Conservation (phyloP, 106 monocot species). For the Narthecium ossifragum region DNA sequence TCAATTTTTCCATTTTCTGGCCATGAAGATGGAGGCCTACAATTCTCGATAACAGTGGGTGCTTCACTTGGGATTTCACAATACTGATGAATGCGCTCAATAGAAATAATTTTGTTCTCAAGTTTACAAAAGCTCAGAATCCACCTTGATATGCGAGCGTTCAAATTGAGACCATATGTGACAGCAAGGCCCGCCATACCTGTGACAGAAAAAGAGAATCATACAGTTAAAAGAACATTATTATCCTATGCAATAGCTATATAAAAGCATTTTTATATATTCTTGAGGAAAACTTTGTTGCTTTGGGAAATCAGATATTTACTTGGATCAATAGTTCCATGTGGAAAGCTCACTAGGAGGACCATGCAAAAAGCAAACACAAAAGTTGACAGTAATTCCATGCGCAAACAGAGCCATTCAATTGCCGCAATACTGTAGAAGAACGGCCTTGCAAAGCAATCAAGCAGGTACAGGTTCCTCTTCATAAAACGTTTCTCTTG, state of each 20-base stretch:
- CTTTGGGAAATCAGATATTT: constrained; percentile 16
- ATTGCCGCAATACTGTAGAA: constrained; percentile 93
- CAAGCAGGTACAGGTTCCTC: constrained; percentile 86
- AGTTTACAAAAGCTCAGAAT: constrained; percentile 98
- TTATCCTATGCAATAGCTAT: too few relatives aligned
- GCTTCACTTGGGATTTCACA: constrained; percentile 83
- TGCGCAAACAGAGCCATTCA: constrained; percentile 96
- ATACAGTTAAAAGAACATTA: too few relatives aligned
- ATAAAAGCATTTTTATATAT: too few relatives aligned
- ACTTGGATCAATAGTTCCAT: constrained; percentile 98
- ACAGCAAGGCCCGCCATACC: constrained; percentile 99
- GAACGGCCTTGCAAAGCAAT: constrained; percentile 87
- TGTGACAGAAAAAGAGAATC: constrained; percentile 15
- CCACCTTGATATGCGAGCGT: constrained; percentile 91
- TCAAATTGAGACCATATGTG: constrained; percentile 93
- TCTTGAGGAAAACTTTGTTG: background rate
- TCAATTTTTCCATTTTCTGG: constrained; percentile 76
- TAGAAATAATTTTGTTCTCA: constrained; percentile 93
- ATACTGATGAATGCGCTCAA: constrained; percentile 95
- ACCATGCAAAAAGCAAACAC: constrained; percentile 97
- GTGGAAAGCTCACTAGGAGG: constrained; percentile 92
- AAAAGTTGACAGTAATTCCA: constrained; percentile 95
- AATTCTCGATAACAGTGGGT: constrained; percentile 53
- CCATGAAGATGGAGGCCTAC: constrained; percentile 66
- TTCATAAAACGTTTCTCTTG: constrained; percentile 99